Base-by-base conservation (phyloP, 2,329 filamentous ascomycete genomes). In the Parasarocladium wereldwijsianum region DNA sequence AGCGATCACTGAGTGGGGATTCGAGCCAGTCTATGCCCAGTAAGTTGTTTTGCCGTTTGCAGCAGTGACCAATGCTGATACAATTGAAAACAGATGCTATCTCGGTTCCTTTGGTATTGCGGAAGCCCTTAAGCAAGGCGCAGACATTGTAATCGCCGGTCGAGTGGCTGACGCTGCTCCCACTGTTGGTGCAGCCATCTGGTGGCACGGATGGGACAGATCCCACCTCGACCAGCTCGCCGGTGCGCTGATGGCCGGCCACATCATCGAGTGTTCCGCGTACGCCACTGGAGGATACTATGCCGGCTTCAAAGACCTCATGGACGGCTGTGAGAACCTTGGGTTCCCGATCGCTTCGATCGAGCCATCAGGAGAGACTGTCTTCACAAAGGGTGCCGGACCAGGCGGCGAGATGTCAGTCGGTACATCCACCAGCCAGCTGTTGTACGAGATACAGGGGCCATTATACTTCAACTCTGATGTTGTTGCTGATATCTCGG, bases 221-320 rank as follows among this genome's bases (percentile, higher is more conserved):
- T 52, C 46, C 0, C 51, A 61, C 23, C 62, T 58, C 28, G 53
- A 67, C 32, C 36, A 47, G 18, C 51, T 71, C 7, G 66, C 64
- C 0, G 57, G 57, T 0, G 48, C 60, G 1, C 42, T 68, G 2
- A 49, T 68, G 24, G 58, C 60, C 1, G 63, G 62, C 0, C 61
- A 68, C 42, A 41, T 66, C 12, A 65, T 67, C 33, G 64, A 69
- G 39, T 67, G 63, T 39, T 59, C 55, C 3, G 52, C 58, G 1
- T 70, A 70, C 35, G 60, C 59, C 3, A 65, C 62, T 0, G 66
- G 65, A 0, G 58, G 50, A 0, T 69, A 70, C 36, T 70, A 66
- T 35, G 52, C 62, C 1, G 66, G 63, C 2, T 65, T 39, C 32
- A 40, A 40, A n/a, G 37, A 47, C 9, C 37, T 49, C 2, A 38